Base-by-base conservation (phyloP, 768 basidiomycete genomes). In the Leucosporidium scottii region DNA sequence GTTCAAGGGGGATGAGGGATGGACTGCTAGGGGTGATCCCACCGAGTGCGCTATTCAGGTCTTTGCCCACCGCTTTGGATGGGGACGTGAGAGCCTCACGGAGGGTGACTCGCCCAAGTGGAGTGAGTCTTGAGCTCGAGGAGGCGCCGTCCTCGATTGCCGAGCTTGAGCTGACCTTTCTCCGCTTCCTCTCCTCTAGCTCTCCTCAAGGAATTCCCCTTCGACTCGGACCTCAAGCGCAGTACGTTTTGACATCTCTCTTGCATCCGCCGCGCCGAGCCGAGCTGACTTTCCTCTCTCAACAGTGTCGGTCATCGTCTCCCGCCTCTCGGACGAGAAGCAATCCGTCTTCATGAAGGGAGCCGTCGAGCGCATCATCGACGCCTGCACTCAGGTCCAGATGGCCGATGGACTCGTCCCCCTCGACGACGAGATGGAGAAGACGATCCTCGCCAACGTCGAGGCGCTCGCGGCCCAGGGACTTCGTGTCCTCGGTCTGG, bases 41-140 rank as follows among this genome's bases (percentile, higher is more conserved):
- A 82, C 81, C 18, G 81, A 81, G 66, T 76, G 79, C 57, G 80
- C 80, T 7, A 76, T 81, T 23, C 79, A 80, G 69, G 79, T 80
- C 28, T 78, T 75, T 39, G 74, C 71, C 18, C 66, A 65, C 23
- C 58, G 65, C 6, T 68, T 71, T 36, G 55, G 58, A 31, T 61
- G 63, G 64, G 64, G 62, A 25, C 59, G 54, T 18, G 67, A 63
- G 67, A 62, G 31, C 28, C 48, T 63, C 15, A 65, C 57, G 27
- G 69, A 73, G 59, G 68, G 68, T 5, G 70, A 75, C 44, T 61
- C 71, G 8, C 69, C 72, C n/a, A 63, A 75, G 51, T 75, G 75
- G 44, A 71, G 71, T 59, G 51, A 70, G 56, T 59, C 34, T 5
- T 36, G 34, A 5, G 5, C 6, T 36, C 62, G 4, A 78, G 78